Base-by-base conservation (phyloP, 805 yeast genomes). In the Wickerhamiella australiensis region DNA sequence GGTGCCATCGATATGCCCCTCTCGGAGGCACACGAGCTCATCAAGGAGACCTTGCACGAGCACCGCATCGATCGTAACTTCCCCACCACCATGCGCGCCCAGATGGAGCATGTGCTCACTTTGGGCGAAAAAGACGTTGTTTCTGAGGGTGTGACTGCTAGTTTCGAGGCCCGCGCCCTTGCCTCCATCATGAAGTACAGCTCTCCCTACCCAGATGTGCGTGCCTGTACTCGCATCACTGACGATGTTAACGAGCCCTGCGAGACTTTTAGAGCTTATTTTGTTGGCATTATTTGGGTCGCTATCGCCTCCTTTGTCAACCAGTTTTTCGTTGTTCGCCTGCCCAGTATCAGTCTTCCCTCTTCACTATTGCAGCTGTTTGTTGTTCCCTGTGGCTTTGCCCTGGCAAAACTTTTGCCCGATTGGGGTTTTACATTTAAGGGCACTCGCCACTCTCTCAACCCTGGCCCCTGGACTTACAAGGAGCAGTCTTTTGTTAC, bases 381-480 rank as follows among this genome's bases (percentile, higher is more conserved):
- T 55, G 71, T 82, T 3, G 78, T 71, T 61, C 85, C 85, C 2
- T 53, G 75, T 31, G 88, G 86, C 50, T 62, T 62, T 49, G 53
- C 68, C 1, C 64, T 69, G 63, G 71, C 69, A 38, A 59, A 55
- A 40, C 51, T 66, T 42, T 50, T 76, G 27, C 81, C 82, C 22
- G 72, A 71, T 52, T 68, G 66, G 65, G 68, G 72, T 4, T 59
- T 74, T 56, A 66, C 61, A 5, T 38, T 68, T 37, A 53, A 59
- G 37, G 73, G 78, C 44, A 64, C 57, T 25, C 66, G 69, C 53
- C 57, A 64, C 52, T 67, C 70, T 6, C 60, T 79, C 49, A 77
- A 77, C 60, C 81, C 80, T 2, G 82, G 84, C 9, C 80, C 81
- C 11, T 80, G 82, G 80, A 65, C 70, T 69, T 80, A 46, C 43